Evolutionary conservation across 768 basidiomycete genomes (phyloP).

Genomic region (Leccinum subtestaceum): DNA sequence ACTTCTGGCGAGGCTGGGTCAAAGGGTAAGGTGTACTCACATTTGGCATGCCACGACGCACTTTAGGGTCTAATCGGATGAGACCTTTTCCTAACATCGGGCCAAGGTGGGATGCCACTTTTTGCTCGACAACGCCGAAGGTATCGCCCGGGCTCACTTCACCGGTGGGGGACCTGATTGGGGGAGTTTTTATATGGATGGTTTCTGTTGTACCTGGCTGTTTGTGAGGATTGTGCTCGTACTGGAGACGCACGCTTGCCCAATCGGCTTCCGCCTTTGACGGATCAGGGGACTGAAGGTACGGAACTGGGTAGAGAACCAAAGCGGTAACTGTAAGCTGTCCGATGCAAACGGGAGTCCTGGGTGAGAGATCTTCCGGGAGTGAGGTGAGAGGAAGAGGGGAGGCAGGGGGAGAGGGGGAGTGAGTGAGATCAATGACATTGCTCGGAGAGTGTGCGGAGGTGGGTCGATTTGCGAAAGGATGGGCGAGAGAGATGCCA

Average conservation of each 20-base stretch:
- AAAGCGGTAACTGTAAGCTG: constrained; percentile 80
- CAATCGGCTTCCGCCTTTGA: constrained; percentile 51
- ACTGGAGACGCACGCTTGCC: constrained; percentile 66
- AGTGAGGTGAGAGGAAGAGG: constrained; percentile 33
- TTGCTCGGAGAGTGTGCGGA: constrained; percentile 40
- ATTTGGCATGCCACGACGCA: constrained; percentile 59
- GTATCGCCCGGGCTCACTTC: constrained; percentile 58
- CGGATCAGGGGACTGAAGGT: constrained; percentile 50
- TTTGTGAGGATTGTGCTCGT: constrained; percentile 63
- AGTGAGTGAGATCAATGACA: constrained; percentile 74
- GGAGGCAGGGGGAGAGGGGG: constrained; percentile 51
- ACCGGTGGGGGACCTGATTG: constrained; percentile 46
- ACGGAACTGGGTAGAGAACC: constrained; percentile 77
- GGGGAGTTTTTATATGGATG: constrained; percentile 74
- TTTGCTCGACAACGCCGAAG: constrained; percentile 86
- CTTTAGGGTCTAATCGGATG: constrained; percentile 76
- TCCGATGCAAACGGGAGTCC: constrained; percentile 87
- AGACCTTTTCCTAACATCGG: constrained; percentile 84
- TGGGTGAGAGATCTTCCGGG: constrained; percentile 64
- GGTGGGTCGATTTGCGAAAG: constrained; percentile 16
- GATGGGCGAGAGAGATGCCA: constrained; percentile 23
- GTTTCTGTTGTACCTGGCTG: constrained; percentile 56
- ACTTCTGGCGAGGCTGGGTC: constrained; percentile 12
- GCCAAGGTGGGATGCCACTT: constrained; percentile 72
- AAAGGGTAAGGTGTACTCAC: constrained; percentile 43